Evolutionary conservation across 306 rosid species (phyloP).

Genomic region (Quercus robur): DNA sequence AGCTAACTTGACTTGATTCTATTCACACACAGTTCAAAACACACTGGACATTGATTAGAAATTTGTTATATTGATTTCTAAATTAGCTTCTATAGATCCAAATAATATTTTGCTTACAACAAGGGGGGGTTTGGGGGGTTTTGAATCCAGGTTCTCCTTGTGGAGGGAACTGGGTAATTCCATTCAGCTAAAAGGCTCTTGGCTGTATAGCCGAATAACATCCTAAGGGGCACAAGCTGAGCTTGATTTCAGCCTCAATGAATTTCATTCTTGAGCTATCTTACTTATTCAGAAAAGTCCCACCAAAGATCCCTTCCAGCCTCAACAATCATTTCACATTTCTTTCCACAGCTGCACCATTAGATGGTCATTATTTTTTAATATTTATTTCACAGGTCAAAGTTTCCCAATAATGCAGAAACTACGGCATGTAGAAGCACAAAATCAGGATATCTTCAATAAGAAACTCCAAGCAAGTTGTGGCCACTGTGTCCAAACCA

Average conservation of each 20-base stretch:
- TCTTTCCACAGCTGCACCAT: not conserved
- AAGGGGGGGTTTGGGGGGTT: too few species aligned
- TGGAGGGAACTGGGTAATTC: too few species aligned
- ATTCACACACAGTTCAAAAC: not conserved
- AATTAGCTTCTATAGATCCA: not conserved
- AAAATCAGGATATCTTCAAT: not conserved
- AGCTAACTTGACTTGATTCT: not conserved
- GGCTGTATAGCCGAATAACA: not conserved
- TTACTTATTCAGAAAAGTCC: not conserved
- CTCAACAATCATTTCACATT: not conserved
- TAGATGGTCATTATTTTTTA: not conserved
- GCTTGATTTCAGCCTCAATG: not conserved
- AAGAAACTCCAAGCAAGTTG: not conserved
- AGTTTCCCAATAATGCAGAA: not conserved
- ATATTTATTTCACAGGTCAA: not conserved
- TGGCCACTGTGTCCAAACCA: not conserved
- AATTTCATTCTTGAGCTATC: not conserved
- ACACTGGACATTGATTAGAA: not conserved
- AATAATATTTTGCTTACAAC: too few species aligned
- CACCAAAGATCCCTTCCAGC: not conserved
- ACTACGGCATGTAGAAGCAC: not conserved
- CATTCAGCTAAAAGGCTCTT: too few species aligned
- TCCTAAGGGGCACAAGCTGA: not conserved
- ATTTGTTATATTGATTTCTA: not conserved
- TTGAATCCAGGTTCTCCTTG: too few species aligned